phyloP scores from a whole-genome alignment of 495 filamentous ascomycete species.

The Lophiostoma macrostomum region DNA sequence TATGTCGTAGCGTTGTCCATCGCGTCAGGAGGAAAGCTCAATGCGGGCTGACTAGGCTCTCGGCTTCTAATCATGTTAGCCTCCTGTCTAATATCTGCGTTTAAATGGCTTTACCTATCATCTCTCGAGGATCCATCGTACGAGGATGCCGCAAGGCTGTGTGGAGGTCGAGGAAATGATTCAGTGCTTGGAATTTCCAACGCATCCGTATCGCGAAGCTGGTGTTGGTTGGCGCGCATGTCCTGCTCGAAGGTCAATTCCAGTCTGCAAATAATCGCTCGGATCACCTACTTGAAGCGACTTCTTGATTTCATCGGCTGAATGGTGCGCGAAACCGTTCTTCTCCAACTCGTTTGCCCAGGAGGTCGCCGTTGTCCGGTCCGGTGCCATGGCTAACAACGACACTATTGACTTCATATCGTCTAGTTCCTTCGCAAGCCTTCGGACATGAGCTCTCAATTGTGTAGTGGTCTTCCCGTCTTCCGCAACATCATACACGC shows the following conservation, averaged over 20 bases:
- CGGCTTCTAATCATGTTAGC: slow-evolving; percentile 17
- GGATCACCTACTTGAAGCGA: slow-evolving; percentile 16
- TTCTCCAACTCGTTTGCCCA: slow-evolving; percentile 27
- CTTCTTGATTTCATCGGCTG: slow-evolving; percentile 27
- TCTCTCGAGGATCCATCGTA: slow-evolving; percentile 27
- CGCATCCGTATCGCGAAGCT: neutral
- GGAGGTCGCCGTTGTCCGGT: slow-evolving; percentile 11
- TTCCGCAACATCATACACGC: slow-evolving; percentile 28
- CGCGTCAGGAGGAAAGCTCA: slow-evolving; percentile 2
- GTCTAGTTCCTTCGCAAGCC: slow-evolving; percentile 29
- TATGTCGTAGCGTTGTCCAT: neutral
- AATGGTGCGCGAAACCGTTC: slow-evolving; percentile 28
- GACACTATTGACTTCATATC: slow-evolving; percentile 31
- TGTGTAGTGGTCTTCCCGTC: slow-evolving; percentile 31
- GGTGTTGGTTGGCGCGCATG: neutral
- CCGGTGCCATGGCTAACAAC: slow-evolving; percentile 21
- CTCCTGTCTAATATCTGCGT: neutral
- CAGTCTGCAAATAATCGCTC: neutral
- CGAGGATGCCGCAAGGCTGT: slow-evolving; percentile 19
- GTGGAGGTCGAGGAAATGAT: neutral
- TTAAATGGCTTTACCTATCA: slow-evolving; percentile 14
- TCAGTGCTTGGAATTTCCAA: slow-evolving; percentile 10
- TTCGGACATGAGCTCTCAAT: slow-evolving; percentile 20
- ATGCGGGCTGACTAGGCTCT: slow-evolving; percentile 17
- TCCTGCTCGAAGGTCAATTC: slow-evolving; percentile 2